Base-by-base conservation (phyloP, 2,329 filamentous ascomycete species). In the Celoporthe dispersa region DNA sequence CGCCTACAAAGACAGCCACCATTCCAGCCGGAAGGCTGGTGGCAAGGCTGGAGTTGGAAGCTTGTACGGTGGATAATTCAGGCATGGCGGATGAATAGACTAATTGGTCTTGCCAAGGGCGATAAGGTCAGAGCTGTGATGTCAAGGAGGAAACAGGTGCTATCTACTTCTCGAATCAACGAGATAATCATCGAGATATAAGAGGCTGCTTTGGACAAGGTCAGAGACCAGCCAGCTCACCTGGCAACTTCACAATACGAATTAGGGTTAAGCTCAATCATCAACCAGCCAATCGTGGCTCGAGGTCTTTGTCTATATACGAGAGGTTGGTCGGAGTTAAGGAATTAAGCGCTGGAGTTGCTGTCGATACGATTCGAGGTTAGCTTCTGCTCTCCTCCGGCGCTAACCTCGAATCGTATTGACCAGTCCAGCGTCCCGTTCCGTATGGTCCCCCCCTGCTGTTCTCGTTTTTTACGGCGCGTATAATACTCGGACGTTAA, bases 1-100 rank as follows among this genome's bases (percentile, higher is more conserved):
- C 86, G 44, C 86, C 85, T 4, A 86, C 82, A 68, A 88, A 87
- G 35, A 87, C 81, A 60, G 82, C 84, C 3, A 84, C 81, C 4
- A 84, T 73, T 6, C 77, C 78, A 6, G 73, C 22, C 33, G 74
- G 72, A 51, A 77, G 67, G 66, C 71, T 61, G 28, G 70, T 70
- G 51, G 73, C 75, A 73, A 81, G 12, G 14, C 37, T 25, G 14
- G 60, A 44, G 60, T 63, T 63, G 3, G 60, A 63, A 19, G 35
- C 60, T 63, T 63, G 60, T 9, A 63, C 25, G n/a, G 25, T 41
- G 60, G 35, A 39, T 25, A 63, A 8, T 31, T 63, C 60, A 44
- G 60, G 35, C 60, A 63, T 63, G 35, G n/a, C 25, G 60, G 11
- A 25, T 14, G 22, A 19, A 16, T 6, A 5, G 7, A 44, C 5